A percentile compares a stretch with the other conserved stretches of the same genome.
Conservation (phyloP, 208 protist genomes). For the Wallacemonas collosoma region DNA sequence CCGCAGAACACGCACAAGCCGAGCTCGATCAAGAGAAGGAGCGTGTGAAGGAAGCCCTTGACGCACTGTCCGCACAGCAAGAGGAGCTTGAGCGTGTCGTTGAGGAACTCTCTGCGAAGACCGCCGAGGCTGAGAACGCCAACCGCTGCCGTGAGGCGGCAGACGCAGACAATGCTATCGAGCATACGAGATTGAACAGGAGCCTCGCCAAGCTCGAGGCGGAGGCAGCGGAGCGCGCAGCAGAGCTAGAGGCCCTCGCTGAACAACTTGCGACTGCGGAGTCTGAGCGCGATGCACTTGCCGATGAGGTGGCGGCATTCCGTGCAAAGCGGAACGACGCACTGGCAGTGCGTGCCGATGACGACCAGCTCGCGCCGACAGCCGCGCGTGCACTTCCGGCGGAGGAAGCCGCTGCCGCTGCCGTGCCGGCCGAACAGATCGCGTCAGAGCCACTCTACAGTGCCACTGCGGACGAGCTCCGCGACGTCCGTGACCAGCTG, state of each 20-base stretch:
- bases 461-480: too few species aligned
- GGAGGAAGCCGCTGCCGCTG: slow-evolving; percentile 8
- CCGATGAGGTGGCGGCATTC: slow-evolving; percentile 11
- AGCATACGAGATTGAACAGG: background rate
- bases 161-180: background rate
- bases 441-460: too few species aligned
- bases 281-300: background rate
- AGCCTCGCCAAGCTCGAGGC: background rate
- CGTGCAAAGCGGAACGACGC: slow-evolving; percentile 34
- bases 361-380: slow-evolving; percentile 27
- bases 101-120: background rate
- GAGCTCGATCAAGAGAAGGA: background rate
- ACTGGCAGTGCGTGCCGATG: slow-evolving; percentile 27
- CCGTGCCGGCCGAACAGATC: too few species aligned
- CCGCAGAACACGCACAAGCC: background rate
- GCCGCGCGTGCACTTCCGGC: slow-evolving; percentile 13
- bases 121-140: background rate
- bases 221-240: background rate
- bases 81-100: background rate
- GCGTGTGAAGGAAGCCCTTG: slow-evolving; percentile 16
- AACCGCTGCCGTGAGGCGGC: background rate
- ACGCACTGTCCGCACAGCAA: slow-evolving; percentile 29
- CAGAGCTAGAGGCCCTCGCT: background rate
- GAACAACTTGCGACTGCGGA: background rate
- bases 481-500: too few species aligned